Conservation (phyloP, 768 basidiomycete species). For the Hygrophorus russula region DNA sequence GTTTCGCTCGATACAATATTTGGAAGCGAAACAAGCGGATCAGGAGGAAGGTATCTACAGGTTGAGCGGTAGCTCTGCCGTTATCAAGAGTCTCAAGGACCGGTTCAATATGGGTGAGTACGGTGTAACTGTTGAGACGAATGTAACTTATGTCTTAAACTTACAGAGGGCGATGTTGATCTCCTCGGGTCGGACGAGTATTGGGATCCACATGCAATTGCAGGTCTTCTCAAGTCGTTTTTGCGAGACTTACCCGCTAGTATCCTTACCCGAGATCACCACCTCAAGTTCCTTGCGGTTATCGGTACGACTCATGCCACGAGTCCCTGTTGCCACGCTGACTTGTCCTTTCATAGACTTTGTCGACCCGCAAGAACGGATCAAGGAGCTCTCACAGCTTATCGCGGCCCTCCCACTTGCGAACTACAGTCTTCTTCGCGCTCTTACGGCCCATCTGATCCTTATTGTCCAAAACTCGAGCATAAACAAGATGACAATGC, state of each 20-base stretch:
- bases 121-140: constrained; percentile 3
- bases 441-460: constrained; percentile 90
- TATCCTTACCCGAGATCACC: constrained; percentile 85
- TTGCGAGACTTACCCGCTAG: constrained; percentile 89
- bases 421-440: constrained; percentile 90
- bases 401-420: constrained; percentile 82
- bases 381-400: constrained; percentile 75
- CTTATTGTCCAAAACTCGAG: constrained; percentile 84
- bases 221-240: constrained; percentile 88
- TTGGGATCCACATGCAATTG: constrained; percentile 97
- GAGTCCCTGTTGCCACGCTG: constrained; percentile 6
- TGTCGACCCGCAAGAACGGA: constrained; percentile 78
- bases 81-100: constrained; percentile 89
- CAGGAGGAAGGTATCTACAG: constrained; percentile 98
- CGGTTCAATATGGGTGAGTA: constrained; percentile 79
- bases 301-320: constrained; percentile 54
- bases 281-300: constrained; percentile 82
- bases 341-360: constrained; percentile 47
- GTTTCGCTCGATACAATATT: constrained; percentile 90
- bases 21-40: constrained; percentile 89
- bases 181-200: constrained; percentile 80
- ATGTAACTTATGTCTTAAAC: constrained; percentile 6
- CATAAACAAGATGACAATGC: constrained; percentile 96
- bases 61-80: constrained; percentile 87
- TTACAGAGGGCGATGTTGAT: constrained; percentile 90